Percentiles rank a stretch among this genome's conserved stretches.
Conservation (phyloP, 768 basidiomycete genomes). For the Lyophyllum decastes region DNA sequence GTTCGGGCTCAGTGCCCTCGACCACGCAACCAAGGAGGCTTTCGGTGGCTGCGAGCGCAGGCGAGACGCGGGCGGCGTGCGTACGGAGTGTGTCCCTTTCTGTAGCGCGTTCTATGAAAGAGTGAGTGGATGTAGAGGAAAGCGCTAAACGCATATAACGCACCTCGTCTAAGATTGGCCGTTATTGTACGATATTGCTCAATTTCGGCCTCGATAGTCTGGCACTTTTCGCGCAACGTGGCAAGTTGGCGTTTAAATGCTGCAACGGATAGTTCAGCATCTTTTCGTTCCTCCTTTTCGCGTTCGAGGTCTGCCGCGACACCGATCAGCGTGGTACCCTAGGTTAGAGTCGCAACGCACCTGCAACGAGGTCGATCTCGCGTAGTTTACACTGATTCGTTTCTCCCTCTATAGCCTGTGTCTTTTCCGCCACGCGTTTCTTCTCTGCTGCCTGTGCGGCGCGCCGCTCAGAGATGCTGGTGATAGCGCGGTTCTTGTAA, state of each 20-base stretch:
- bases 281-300: slow-evolving; percentile 75
- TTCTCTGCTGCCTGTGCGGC: slow-evolving; percentile 61
- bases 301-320: slow-evolving; percentile 54
- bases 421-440: slow-evolving; percentile 64
- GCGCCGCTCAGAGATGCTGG: slow-evolving; percentile 68
- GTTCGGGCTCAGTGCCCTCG: slow-evolving; percentile 78
- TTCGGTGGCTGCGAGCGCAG: slow-evolving; percentile 62
- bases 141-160: slow-evolving; percentile 13
- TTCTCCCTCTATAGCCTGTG: slow-evolving; percentile 62
- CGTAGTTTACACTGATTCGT: slow-evolving; percentile 74
- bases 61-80: slow-evolving; percentile 51
- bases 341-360: slow-evolving; percentile 42
- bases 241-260: slow-evolving; percentile 68
- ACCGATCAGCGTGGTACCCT: not conserved
- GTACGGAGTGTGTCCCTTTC: slow-evolving; percentile 59
- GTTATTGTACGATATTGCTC: slow-evolving; percentile 68
- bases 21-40: slow-evolving; percentile 60
- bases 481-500: slow-evolving; percentile 72
- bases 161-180: slow-evolving; percentile 67
- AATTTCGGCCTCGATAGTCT: slow-evolving; percentile 65
- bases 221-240: slow-evolving; percentile 58
- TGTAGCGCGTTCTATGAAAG: slow-evolving; percentile 58
- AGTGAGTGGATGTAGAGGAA: not conserved
- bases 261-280: slow-evolving; percentile 61
- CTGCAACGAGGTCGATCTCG: slow-evolving; percentile 77